A percentile compares a stretch with the other conserved stretches of the same genome.
Conservation (phyloP, 139 green algal species). For the Volvox reticuliferus region DNA sequence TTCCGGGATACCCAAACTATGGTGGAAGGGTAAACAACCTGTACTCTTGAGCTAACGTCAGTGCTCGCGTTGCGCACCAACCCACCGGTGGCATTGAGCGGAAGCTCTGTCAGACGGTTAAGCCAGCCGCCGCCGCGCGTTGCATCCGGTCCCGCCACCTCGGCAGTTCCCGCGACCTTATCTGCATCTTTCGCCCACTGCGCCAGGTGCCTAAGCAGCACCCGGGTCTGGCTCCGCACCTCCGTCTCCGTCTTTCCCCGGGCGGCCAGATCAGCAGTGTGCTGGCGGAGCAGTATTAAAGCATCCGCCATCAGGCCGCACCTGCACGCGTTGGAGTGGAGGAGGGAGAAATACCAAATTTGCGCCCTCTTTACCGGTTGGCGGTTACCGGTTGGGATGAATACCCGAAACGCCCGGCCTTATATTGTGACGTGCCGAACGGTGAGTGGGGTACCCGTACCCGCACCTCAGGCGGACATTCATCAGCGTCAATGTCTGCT, state of each 20-base stretch:
- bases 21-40: too few relatives aligned
- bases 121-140: not conserved
- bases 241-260: too few relatives aligned
- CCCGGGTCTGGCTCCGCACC: slow-evolving; percentile 11
- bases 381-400: too few relatives aligned
- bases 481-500: slow-evolving; percentile 7
- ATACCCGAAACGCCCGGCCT: too few relatives aligned
- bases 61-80: not conserved
- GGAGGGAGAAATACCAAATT: too few relatives aligned
- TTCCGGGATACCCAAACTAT: too few relatives aligned
- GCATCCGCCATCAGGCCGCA: slow-evolving; percentile 44
- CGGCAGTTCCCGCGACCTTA: not conserved
- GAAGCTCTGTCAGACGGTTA: slow-evolving; percentile 38
- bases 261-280: slow-evolving; percentile 18
- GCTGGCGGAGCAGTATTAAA: slow-evolving; percentile 32
- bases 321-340: not conserved
- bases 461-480: slow-evolving; percentile 18
- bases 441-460: too few relatives aligned
- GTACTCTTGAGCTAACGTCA: too few relatives aligned
- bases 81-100: slow-evolving; percentile 7
- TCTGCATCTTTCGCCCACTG: slow-evolving; percentile 9
- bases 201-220: slow-evolving; percentile 28
- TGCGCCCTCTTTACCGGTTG: too few relatives aligned
- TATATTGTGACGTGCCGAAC: too few relatives aligned
- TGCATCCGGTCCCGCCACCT: not conserved